Percentiles rank a stretch among this genome's conserved stretches.
phyloP scores from a whole-genome alignment of 345 rosid genomes.

The Durio zibethinus region DNA sequence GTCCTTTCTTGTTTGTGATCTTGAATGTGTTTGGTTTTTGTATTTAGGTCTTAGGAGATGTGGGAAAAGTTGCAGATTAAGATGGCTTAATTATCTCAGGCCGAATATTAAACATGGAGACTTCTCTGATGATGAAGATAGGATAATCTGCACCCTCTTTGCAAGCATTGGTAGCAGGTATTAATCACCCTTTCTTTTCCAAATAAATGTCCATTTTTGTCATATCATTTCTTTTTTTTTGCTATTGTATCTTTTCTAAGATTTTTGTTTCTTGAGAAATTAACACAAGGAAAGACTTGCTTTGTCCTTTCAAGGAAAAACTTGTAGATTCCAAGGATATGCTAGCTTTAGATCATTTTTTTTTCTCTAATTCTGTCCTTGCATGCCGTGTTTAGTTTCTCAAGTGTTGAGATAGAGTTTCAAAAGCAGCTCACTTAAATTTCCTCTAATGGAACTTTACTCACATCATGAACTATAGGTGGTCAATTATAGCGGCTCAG shows the following conservation, averaged over 20 bases:
- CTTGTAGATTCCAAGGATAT: conserved; percentile 26
- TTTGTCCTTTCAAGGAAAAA: not conserved
- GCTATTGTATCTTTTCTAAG: not conserved
- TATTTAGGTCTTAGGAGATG: conserved; percentile 69
- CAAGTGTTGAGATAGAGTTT: not conserved
- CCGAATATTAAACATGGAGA: conserved; percentile 94
- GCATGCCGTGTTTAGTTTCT: conserved; percentile 25
- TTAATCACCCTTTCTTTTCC: not conserved
- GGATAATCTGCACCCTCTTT: conserved; percentile 62
- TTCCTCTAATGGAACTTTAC: not conserved
- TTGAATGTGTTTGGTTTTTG: not conserved
- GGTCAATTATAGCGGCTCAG: no score
- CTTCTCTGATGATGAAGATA: conserved; percentile 76
- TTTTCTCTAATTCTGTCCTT: conserved; percentile 31
- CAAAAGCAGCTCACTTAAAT: not conserved
- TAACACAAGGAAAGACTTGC: not conserved
- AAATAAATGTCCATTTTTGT: not conserved
- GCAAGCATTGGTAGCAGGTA: conserved; percentile 91
- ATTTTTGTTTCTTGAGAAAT: not conserved
- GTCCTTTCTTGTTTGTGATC: conserved; percentile 4
- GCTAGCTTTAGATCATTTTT: conserved; percentile 24
- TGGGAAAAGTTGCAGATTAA: conserved; percentile 87
- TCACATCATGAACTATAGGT: not conserved
- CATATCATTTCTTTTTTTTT: not conserved
- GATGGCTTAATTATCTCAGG: conserved; percentile 90